These are phyloP conservation scores for Daldinia decipiens DNA, from an alignment of 495 filamentous ascomycete species.

Conservation along the genomic window DNA sequence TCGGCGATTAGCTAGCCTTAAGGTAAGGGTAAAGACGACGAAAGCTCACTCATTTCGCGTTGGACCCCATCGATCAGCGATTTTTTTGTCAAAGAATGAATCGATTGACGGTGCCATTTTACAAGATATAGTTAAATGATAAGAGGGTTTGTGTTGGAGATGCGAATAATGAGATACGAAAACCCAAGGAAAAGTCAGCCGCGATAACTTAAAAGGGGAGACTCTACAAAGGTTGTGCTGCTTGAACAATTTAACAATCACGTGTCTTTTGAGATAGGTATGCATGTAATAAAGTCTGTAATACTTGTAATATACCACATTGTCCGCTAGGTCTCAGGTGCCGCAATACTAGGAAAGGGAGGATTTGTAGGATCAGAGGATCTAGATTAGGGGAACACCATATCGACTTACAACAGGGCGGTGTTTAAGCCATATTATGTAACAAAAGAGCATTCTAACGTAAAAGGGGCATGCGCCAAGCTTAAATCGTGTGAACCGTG, in stretches of 20 bases:
- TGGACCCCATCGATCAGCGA: constrained; percentile 22
- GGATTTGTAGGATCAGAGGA: constrained; percentile 1
- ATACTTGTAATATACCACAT: background rate
- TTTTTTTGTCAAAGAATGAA: constrained; percentile 26
- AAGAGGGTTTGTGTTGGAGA: background rate
- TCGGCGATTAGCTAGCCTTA: constrained; percentile 2
- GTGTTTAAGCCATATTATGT: constrained; percentile 2
- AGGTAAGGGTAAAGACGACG: background rate
- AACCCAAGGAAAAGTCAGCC: constrained; percentile 9
- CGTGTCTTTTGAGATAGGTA: background rate
- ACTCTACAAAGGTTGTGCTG: background rate
- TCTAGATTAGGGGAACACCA: background rate
- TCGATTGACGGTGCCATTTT: constrained; percentile 32
- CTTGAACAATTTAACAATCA: background rate
- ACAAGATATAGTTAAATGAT: background rate
- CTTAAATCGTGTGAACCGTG: background rate
- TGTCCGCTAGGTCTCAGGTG: background rate
- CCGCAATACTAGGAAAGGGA: background rate
- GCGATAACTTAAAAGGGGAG: background rate
- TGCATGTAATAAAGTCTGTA: background rate
- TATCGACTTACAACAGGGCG: background rate
- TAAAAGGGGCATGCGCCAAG: background rate
- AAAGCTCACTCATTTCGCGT: constrained; percentile 23
- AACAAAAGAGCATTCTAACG: background rate
- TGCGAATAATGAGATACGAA: constrained; percentile 3